Evolutionary conservation across 306 rosid species (phyloP), one percentile per base, ranked within the genome.

Genomic region (Myrica gale): DNA sequence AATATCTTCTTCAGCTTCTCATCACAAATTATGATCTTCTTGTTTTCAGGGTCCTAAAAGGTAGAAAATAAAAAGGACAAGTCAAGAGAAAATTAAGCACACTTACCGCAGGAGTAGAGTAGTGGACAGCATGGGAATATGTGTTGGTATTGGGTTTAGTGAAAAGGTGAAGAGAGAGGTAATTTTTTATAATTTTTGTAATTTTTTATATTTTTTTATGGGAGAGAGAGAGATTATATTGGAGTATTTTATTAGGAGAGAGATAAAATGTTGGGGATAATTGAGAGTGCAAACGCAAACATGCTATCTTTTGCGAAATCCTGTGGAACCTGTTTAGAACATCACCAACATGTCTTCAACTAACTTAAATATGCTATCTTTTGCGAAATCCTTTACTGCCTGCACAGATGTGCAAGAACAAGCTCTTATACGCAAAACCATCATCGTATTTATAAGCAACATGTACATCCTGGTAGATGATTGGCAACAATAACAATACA

Each of bases 1-100:
- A 94, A 94, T 79, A 92, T 83, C 82, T 86, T 86, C 97, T 92
- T 94, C 86, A 91, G 96, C 90, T 91, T 94, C 78, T 92, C 96
- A 70, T 94, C 97, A 61, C 96, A 94, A 8, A 80, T 52, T 44
- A 94, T 90, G 61, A 82, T 76, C 87, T 8, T 94, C 89, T 90
- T 94, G 95, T 94, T 86, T 62, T 83, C 82, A 3, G 97, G 96
- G 78, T 92, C 90, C 97, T 94, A 17, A 5, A 76, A 71, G 45
- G 79, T 74, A 72, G 37, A 53, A 10, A 81, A 58, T 48, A 47
- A 48, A 47, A 48, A 67, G 32, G 43, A 60, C 65, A 71, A 70
- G 74, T 85, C 72, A 78, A 32, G 69, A 75, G 76, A 68, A 42
- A 58, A 21, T 72, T 72, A 23, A 79, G 20, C 5, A 4, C 60